Percentiles rank a stretch among this genome's conserved stretches.
These are phyloP conservation scores for Cladophialophora bantiana DNA, from an alignment of 2,329 filamentous ascomycete genomes.

Conservation along the genomic window DNA sequence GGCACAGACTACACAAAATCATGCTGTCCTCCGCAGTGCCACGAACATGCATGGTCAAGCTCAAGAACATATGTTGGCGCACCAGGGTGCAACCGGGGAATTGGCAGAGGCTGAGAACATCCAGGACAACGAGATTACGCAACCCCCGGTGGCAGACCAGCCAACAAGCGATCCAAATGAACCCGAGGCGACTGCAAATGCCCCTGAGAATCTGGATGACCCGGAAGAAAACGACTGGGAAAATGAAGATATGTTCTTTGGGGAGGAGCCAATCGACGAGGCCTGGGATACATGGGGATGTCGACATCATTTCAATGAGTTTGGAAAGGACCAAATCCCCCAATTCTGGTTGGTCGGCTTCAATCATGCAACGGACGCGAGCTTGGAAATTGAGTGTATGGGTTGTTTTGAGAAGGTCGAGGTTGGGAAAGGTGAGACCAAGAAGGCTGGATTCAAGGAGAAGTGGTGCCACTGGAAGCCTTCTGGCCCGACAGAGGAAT, in stretches of 20 bases:
- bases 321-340: constrained; percentile 21
- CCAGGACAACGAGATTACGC: not conserved
- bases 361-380: constrained; percentile 4
- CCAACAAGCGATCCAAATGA: constrained; percentile 6
- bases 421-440: not conserved
- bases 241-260: constrained; percentile 49
- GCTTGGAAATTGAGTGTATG: constrained; percentile 33
- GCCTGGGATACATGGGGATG: constrained; percentile 34
- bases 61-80: not conserved
- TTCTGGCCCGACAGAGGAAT: not conserved
- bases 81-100: not conserved
- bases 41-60: not conserved
- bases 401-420: constrained; percentile 31
- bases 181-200: not conserved
- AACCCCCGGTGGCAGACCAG: not conserved
- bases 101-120: not conserved
- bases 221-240: constrained; percentile 40
- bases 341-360: constrained; percentile 25
- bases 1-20: not conserved
- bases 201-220: constrained; percentile 26
- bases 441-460: not conserved
- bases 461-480: constrained; percentile 1
- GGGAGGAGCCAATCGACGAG: constrained; percentile 36
- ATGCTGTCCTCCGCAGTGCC: not conserved
- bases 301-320: constrained; percentile 22